These are phyloP conservation scores for Rubia yunnanensis DNA, from an alignment of 257 asterid species.

Conservation along the genomic window DNA sequence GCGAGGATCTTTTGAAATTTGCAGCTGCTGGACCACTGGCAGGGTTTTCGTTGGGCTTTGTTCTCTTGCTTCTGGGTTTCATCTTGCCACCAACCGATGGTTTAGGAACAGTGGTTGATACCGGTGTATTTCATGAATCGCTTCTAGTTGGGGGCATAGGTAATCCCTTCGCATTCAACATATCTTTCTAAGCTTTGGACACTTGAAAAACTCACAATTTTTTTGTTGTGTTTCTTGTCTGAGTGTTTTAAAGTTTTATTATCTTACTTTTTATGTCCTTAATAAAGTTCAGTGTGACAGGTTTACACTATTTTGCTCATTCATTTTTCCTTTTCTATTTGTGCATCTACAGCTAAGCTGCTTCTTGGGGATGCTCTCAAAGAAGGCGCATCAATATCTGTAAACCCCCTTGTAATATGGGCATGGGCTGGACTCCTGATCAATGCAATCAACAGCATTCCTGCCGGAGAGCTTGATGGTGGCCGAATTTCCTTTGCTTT, in stretches of 20 bases:
- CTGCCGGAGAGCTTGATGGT: conserved; percentile 97
- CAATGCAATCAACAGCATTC: conserved; percentile 89
- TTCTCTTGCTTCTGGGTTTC: conserved; percentile 73
- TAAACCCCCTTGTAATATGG: conserved; percentile 86
- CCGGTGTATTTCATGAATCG: conserved; percentile 87
- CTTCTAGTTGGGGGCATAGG: conserved; percentile 89
- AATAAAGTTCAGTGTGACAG: not conserved
- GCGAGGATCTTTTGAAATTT: conserved; percentile 83
- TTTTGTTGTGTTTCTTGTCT: not conserved
- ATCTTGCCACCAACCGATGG: conserved; percentile 83
- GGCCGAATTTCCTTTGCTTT: conserved; percentile 84
- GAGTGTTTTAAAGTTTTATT: not conserved
- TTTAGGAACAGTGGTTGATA: conserved; percentile 67
- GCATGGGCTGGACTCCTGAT: conserved; percentile 94
- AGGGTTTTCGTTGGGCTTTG: conserved; percentile 69
- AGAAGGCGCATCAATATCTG: conserved; percentile 75
- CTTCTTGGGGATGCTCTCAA: conserved; percentile 82
- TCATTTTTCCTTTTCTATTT: not conserved
- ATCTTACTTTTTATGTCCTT: not conserved
- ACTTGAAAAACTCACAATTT: not conserved
- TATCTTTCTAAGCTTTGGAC: not conserved
- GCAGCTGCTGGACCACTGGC: conserved; percentile 98
- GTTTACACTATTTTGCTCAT: conserved; percentile 12
- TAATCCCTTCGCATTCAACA: conserved; percentile 17
- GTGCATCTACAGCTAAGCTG: conserved; percentile 59